phyloP scores from a whole-genome alignment of 306 rosid genomes.

The Dalbergia oliveri region DNA sequence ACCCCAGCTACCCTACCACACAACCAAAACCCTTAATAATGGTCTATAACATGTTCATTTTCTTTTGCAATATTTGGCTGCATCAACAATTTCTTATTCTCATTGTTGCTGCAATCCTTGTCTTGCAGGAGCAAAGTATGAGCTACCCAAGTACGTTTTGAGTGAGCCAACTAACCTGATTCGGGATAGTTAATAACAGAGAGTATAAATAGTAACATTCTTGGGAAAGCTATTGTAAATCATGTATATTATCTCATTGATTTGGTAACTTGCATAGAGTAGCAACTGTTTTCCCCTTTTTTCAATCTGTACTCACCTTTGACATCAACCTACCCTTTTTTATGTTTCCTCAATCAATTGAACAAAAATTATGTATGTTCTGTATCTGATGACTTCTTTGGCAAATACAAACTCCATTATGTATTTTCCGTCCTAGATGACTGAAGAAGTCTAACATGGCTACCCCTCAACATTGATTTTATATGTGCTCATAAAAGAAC shows the following conservation, averaged over 20 bases:
- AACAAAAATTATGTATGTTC: conserved; percentile 48
- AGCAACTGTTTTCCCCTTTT: conserved; percentile 47
- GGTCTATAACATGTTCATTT: conserved; percentile 6
- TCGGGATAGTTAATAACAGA: conserved; percentile 62
- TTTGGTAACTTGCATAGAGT: conserved; percentile 60
- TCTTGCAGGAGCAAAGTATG: conserved; percentile 92
- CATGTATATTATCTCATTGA: conserved; percentile 80
- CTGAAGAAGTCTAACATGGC: not conserved
- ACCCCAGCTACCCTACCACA: conserved; percentile 26
- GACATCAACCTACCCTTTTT: conserved; percentile 29
- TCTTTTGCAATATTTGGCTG: conserved; percentile 14
- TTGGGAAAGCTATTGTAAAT: conserved; percentile 71
- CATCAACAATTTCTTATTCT: conserved; percentile 28
- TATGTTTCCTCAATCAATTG: conserved; percentile 52
- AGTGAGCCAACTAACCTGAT: conserved; percentile 98
- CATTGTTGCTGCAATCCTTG: conserved; percentile 34
- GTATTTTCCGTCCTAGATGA: conserved; percentile 27
- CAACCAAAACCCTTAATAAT: conserved; percentile 12
- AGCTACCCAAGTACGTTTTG: conserved; percentile 95
- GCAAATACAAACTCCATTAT: conserved; percentile 41
- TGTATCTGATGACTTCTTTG: conserved; percentile 35
- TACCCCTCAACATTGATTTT: not conserved
- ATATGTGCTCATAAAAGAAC: not conserved
- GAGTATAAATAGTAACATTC: conserved; percentile 51
- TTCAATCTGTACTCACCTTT: conserved; percentile 47